These are phyloP conservation scores for Inga laurina DNA, from an alignment of 306 rosid genomes.

Conservation along the genomic window DNA sequence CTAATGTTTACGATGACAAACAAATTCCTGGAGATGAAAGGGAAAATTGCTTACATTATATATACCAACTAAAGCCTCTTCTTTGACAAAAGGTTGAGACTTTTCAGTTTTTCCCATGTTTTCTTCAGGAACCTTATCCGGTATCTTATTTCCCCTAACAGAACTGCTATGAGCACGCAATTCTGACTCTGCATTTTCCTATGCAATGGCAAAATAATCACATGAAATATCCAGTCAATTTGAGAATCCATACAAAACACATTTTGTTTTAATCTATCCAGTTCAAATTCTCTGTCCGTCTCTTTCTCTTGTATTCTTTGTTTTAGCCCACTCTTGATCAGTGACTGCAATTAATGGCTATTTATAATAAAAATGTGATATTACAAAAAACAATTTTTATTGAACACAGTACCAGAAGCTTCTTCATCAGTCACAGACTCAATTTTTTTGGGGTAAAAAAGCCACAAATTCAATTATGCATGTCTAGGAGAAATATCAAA, in stretches of 20 bases:
- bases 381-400: background rate
- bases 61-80: conserved; percentile 72
- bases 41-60: conserved; percentile 61
- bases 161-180: conserved; percentile 98
- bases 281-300: background rate
- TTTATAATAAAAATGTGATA: background rate
- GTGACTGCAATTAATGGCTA: conserved; percentile 1
- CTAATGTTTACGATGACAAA: conserved; percentile 21
- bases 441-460: background rate
- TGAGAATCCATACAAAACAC: background rate
- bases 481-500: background rate
- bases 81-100: conserved; percentile 69
- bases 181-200: conserved; percentile 94
- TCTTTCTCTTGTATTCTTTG: conserved; percentile 6
- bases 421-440: background rate
- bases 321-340: background rate
- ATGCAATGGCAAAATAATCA: conserved; percentile 34
- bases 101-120: conserved; percentile 55
- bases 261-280: conserved; percentile 4
- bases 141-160: conserved; percentile 53
- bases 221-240: conserved; percentile 21
- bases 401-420: background rate
- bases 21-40: conserved; percentile 16
- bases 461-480: background rate
- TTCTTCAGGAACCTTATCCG: conserved; percentile 58